These are phyloP conservation scores for Podila epicladia DNA, from an alignment of 192 early-diverging fungal species.

Conservation along the genomic window DNA sequence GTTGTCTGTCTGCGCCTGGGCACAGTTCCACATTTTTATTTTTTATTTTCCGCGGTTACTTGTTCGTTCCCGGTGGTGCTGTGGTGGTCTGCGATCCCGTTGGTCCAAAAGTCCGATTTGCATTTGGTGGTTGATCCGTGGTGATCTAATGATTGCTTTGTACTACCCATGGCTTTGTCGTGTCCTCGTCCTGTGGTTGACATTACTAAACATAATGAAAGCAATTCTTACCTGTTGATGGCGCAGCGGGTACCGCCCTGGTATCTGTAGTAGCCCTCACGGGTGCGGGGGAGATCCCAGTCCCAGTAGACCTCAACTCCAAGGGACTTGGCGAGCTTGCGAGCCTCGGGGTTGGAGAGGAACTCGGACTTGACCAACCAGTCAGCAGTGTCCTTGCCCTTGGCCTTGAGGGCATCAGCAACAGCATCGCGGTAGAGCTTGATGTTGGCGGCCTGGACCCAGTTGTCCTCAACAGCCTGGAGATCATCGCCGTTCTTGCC, in stretches of 20 bases:
- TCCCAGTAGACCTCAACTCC: conserved; percentile 82
- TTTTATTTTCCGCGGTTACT: too few relatives aligned
- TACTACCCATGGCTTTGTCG: too few relatives aligned
- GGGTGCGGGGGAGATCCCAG: conserved; percentile 90
- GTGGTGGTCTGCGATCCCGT: too few relatives aligned
- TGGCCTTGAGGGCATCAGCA: conserved; percentile 73
- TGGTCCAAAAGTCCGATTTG: too few relatives aligned
- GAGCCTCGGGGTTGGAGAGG: conserved; percentile 87
- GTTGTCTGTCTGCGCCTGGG: neutral
- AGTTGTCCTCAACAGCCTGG: conserved; percentile 85
- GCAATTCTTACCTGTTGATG: conserved; percentile 65
- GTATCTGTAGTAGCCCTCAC: conserved; percentile 98
- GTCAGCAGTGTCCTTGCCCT: conserved; percentile 62
- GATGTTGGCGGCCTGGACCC: conserved; percentile 82
- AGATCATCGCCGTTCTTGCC: conserved; percentile 80
- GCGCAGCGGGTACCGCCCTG: conserved; percentile 93
- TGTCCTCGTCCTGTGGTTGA: too few relatives aligned
- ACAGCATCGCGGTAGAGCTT: conserved; percentile 87
- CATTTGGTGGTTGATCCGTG: too few relatives aligned
- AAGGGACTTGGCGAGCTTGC: conserved; percentile 77
- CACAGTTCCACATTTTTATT: too few relatives aligned
- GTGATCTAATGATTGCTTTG: too few relatives aligned
- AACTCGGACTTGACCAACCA: conserved; percentile 60
- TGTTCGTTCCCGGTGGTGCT: too few relatives aligned
- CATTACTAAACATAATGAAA: conserved; percentile 55